These are phyloP conservation scores for Pleurotus sapidus DNA, from an alignment of 768 basidiomycete species.

Conservation along the genomic window DNA sequence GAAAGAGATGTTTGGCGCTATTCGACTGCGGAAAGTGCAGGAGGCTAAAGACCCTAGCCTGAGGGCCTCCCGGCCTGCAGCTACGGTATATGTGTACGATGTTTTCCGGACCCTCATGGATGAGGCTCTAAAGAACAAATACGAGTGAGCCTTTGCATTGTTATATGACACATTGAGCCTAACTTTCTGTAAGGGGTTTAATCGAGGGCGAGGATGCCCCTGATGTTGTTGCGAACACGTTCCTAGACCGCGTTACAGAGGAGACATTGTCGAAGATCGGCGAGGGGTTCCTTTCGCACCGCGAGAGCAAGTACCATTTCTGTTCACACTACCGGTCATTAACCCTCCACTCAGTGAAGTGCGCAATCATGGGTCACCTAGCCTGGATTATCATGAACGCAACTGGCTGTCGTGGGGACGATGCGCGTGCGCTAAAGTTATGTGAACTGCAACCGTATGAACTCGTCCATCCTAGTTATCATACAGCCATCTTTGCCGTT, in stretches of 20 bases:
- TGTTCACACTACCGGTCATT: too few relatives aligned
- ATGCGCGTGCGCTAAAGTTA: conserved; percentile 15
- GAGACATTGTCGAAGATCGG: conserved; percentile 12
- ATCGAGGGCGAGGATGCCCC: conserved; percentile 19
- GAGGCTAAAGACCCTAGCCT: too few relatives aligned
- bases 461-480: conserved; percentile 14
- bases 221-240: conserved; percentile 23
- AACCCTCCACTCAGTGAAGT: too few relatives aligned
- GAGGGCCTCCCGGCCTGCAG: too few relatives aligned
- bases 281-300: conserved; percentile 15
- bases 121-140: background rate
- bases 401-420: conserved; percentile 19
- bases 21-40: too few relatives aligned
- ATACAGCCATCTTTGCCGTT: conserved; percentile 8
- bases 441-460: conserved; percentile 18
- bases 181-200: too few relatives aligned
- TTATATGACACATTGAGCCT: too few relatives aligned
- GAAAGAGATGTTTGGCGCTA: too few relatives aligned
- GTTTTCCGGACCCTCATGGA: too few relatives aligned
- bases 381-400: conserved; percentile 17
- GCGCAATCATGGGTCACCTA: conserved; percentile 14
- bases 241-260: conserved; percentile 12
- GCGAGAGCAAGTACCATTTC: too few relatives aligned
- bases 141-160: too few relatives aligned
- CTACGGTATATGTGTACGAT: too few relatives aligned